Evolutionary conservation across 1,139 yeast genomes (phyloP).

Genomic region (Suhomyces choctaworum): DNA sequence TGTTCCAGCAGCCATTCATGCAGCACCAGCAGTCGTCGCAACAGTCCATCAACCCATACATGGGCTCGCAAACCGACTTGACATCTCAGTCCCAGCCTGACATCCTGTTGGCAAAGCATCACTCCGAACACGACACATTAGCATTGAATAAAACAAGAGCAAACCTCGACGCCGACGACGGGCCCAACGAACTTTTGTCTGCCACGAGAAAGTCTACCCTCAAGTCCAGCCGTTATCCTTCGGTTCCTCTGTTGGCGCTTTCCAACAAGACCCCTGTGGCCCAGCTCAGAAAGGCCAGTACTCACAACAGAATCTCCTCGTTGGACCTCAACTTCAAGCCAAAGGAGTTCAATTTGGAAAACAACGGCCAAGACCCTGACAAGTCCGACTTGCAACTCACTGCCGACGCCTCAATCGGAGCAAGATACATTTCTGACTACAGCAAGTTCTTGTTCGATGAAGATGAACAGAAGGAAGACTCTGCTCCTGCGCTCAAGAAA

Average conservation of each 20-base stretch:
- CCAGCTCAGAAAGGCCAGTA: conserved; percentile 8
- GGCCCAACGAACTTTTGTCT: conserved; percentile 22
- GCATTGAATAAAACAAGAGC: conserved; percentile 3
- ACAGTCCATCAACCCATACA: conserved; percentile 12
- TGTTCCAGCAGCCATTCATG: conserved; percentile 12
- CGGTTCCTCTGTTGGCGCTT: conserved; percentile 32
- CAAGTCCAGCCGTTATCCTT: conserved; percentile 39
- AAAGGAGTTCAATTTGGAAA: conserved; percentile 16
- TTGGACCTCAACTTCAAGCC: conserved; percentile 31
- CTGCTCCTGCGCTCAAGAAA: conserved; percentile 9
- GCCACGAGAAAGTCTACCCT: conserved; percentile 37
- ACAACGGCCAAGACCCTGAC: conserved; percentile 13
- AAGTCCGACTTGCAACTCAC: conserved; percentile 17
- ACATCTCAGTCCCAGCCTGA: conserved; percentile 11
- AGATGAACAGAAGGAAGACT: conserved; percentile 18
- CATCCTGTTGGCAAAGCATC: conserved; percentile 2
- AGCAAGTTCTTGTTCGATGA: conserved; percentile 34
- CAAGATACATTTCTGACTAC: conserved; percentile 38
- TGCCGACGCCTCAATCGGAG: conserved; percentile 15
- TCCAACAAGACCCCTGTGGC: conserved; percentile 4
- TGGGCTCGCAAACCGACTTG: conserved; percentile 11
- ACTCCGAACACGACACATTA: background rate
- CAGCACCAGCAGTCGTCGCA: conserved; percentile 4
- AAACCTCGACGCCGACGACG: conserved; percentile 17
- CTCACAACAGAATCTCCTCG: conserved; percentile 23